These are phyloP conservation scores for Cyberlindnera galapagoensis DNA, from an alignment of 805 yeast species.

Conservation along the genomic window DNA sequence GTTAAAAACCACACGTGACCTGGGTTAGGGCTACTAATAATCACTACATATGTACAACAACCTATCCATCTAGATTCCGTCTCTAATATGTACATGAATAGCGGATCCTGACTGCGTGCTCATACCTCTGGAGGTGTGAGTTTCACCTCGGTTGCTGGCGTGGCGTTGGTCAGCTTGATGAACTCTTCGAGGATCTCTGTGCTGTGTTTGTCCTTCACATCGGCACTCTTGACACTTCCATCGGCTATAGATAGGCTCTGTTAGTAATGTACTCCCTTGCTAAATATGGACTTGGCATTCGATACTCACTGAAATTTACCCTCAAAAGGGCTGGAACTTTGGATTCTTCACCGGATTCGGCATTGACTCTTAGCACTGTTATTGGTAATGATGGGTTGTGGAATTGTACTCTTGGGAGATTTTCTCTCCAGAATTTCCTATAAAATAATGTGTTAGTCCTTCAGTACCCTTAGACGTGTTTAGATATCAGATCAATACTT, in stretches of 20 bases:
- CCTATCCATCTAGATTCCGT: too few species aligned
- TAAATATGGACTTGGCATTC: not conserved
- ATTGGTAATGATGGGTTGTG: slow-evolving; percentile 72
- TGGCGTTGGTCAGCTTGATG: slow-evolving; percentile 45
- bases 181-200: slow-evolving; percentile 53
- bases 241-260: slow-evolving; percentile 14
- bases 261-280: not conserved
- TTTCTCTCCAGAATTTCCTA: slow-evolving; percentile 66
- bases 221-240: slow-evolving; percentile 37
- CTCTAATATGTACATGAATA: too few species aligned
- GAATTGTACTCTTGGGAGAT: slow-evolving; percentile 71
- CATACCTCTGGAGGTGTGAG: slow-evolving; percentile 2
- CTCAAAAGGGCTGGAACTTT: slow-evolving; percentile 39
- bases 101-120: too few species aligned
- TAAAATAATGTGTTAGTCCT: slow-evolving; percentile 2
- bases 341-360: slow-evolving; percentile 35
- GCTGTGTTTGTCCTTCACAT: slow-evolving; percentile 45
- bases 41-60: too few species aligned
- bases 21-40: too few species aligned
- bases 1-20: too few species aligned
- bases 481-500: slow-evolving; percentile 4
- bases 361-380: slow-evolving; percentile 48
- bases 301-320: slow-evolving; percentile 27
- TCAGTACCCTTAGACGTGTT: too few species aligned
- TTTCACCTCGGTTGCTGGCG: slow-evolving; percentile 33